Evolutionary conservation across 371 early-diverging fungal genomes (phyloP).

Genomic region (Mortierella sp.): DNA sequence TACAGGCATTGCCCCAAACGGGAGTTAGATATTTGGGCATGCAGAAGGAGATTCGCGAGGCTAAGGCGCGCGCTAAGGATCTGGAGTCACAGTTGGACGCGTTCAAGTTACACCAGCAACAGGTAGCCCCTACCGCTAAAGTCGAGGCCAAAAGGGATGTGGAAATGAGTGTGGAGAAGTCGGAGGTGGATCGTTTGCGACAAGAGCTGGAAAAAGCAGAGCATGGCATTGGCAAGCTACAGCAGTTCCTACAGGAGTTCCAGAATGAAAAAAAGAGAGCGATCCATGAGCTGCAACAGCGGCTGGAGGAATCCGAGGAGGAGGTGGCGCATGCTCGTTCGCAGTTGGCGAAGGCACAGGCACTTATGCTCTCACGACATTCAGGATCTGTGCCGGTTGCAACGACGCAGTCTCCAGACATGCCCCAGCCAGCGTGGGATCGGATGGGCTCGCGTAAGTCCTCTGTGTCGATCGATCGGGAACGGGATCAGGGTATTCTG

Average conservation of each 20-base stretch:
- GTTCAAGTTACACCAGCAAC: not conserved
- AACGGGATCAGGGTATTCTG: constrained; percentile 1
- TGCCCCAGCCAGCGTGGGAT: not conserved
- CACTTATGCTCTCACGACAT: constrained; percentile 32
- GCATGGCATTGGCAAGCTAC: constrained; percentile 33
- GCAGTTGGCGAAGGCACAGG: constrained; percentile 48
- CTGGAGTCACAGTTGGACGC: constrained; percentile 16
- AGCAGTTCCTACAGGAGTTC: constrained; percentile 54
- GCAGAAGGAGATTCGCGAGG: not conserved
- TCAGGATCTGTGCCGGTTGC: constrained; percentile 1
- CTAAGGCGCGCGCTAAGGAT: not conserved
- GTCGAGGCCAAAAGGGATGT: not conserved
- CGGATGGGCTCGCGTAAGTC: not conserved
- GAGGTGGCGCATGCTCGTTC: constrained; percentile 24
- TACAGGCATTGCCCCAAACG: constrained; percentile 2
- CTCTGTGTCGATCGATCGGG: not conserved
- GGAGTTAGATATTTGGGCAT: constrained; percentile 12
- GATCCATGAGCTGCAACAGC: constrained; percentile 31
- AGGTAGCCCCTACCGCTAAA: not conserved
- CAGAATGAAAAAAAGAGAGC: constrained; percentile 51
- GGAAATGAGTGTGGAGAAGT: not conserved
- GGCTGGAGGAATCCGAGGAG: constrained; percentile 28
- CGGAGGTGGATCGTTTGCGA: constrained; percentile 16
- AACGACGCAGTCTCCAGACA: not conserved
- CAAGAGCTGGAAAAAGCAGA: constrained; percentile 29